phyloP scores from a whole-genome alignment of 2,329 filamentous ascomycete genomes.

The Fusarium redolens region DNA sequence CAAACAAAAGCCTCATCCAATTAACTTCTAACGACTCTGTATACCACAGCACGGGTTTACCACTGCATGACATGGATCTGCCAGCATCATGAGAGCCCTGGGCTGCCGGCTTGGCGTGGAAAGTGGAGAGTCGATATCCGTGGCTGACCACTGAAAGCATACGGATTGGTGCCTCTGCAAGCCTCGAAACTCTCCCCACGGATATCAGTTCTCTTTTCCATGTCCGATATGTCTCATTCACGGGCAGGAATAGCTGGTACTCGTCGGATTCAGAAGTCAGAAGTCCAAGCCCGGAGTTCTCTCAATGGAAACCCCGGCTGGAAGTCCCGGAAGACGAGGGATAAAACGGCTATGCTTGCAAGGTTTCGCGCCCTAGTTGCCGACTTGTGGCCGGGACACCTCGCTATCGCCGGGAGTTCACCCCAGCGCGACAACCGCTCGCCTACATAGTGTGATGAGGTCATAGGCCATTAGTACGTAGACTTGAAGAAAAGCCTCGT shows the following conservation, averaged over 20 bases:
- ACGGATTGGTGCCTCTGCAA: slow-evolving; percentile 32
- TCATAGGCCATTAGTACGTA: slow-evolving; percentile 30
- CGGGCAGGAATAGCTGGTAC: neutral
- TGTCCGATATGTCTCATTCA: slow-evolving; percentile 1
- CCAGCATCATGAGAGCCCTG: slow-evolving; percentile 23
- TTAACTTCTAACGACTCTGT: slow-evolving; percentile 10
- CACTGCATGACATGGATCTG: slow-evolving; percentile 20
- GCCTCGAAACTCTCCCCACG: slow-evolving; percentile 5
- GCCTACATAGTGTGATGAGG: slow-evolving; percentile 39
- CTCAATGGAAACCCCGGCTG: slow-evolving; percentile 12
- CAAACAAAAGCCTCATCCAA: slow-evolving; percentile 36
- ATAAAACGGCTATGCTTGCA: slow-evolving; percentile 30
- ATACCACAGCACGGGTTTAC: neutral
- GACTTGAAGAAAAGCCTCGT: neutral
- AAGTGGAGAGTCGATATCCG: slow-evolving; percentile 26
- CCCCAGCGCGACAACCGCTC: slow-evolving; percentile 36
- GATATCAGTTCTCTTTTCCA: slow-evolving; percentile 3
- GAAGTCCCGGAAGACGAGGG: slow-evolving; percentile 31
- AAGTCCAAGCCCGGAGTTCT: slow-evolving; percentile 1
- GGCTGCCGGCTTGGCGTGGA: slow-evolving; percentile 6
- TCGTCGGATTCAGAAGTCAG: neutral
- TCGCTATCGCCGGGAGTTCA: slow-evolving; percentile 22
- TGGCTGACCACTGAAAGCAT: slow-evolving; percentile 37
- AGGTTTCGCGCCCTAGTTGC: slow-evolving; percentile 37
- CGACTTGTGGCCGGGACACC: slow-evolving; percentile 39